These are phyloP conservation scores for Cenchrus americanus DNA, from an alignment of 176 grass and related monocot genomes.

Conservation along the genomic window DNA sequence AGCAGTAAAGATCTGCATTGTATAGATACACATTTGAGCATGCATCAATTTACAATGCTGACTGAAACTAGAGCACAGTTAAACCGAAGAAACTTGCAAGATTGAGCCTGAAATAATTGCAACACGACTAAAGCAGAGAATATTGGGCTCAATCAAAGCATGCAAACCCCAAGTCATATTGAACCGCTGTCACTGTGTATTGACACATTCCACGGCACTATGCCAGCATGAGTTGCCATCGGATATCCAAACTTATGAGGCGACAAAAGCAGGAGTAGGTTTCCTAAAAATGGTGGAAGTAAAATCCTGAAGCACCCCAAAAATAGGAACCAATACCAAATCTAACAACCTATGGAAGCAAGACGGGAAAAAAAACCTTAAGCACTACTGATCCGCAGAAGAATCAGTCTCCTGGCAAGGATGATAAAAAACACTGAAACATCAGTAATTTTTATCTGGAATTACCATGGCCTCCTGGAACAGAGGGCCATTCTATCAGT, in stretches of 20 bases:
- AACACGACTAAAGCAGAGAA: not conserved
- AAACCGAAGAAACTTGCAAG: conserved; percentile 14
- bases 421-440: not conserved
- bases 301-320: conserved; percentile 3
- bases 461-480: not conserved
- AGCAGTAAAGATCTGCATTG: conserved; percentile 24
- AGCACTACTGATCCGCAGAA: not conserved
- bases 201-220: not conserved
- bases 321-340: not conserved
- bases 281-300: not conserved
- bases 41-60: not conserved
- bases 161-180: not conserved
- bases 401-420: not conserved
- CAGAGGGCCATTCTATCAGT: not conserved
- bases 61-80: not conserved
- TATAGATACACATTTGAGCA: not conserved
- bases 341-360: conserved; percentile 17
- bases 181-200: not conserved
- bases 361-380: not conserved
- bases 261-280: conserved; percentile 25
- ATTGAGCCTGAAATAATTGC: not conserved
- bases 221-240: not conserved
- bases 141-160: conserved; percentile 7
- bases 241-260: not conserved
- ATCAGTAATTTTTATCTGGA: not conserved